Percentiles rank a stretch among this genome's conserved stretches.
These are phyloP conservation scores for Tricholoma sp. DNA, from an alignment of 768 basidiomycete genomes.

Conservation along the genomic window DNA sequence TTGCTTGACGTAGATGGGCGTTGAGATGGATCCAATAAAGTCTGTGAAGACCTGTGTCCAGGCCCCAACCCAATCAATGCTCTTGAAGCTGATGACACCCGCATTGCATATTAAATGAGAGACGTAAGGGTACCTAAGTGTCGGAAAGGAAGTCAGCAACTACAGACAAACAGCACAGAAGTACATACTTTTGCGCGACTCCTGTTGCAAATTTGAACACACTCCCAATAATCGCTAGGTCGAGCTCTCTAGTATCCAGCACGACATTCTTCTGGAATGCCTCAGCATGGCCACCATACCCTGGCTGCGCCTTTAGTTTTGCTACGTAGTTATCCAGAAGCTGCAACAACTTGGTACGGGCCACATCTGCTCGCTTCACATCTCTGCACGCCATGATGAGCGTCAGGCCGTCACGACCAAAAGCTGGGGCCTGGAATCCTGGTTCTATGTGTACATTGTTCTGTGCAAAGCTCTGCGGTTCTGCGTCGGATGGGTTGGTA, in stretches of 20 bases:
- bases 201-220: slow-evolving; percentile 59
- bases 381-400: slow-evolving; percentile 81
- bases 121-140: slow-evolving; percentile 66
- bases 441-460: background rate
- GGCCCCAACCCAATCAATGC: slow-evolving; percentile 45
- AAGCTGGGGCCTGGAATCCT: background rate
- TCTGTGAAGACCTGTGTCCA: slow-evolving; percentile 42
- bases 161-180: background rate
- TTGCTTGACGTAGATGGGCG: slow-evolving; percentile 56
- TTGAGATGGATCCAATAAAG: slow-evolving; percentile 44
- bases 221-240: slow-evolving; percentile 56
- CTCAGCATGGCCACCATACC: slow-evolving; percentile 49
- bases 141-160: background rate
- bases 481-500: slow-evolving; percentile 43
- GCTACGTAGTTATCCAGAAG: slow-evolving; percentile 53
- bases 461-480: slow-evolving; percentile 35
- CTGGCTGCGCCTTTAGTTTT: slow-evolving; percentile 24
- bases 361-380: slow-evolving; percentile 54
- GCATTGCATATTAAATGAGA: slow-evolving; percentile 82
- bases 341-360: slow-evolving; percentile 46
- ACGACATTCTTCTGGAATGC: slow-evolving; percentile 53
- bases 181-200: slow-evolving; percentile 19
- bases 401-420: slow-evolving; percentile 49
- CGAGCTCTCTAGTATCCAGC: slow-evolving; percentile 58
- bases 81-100: slow-evolving; percentile 55